Evolutionary conservation across 139 green algal species (phyloP).

Genomic region (Edaphochlamys debaryana): DNA sequence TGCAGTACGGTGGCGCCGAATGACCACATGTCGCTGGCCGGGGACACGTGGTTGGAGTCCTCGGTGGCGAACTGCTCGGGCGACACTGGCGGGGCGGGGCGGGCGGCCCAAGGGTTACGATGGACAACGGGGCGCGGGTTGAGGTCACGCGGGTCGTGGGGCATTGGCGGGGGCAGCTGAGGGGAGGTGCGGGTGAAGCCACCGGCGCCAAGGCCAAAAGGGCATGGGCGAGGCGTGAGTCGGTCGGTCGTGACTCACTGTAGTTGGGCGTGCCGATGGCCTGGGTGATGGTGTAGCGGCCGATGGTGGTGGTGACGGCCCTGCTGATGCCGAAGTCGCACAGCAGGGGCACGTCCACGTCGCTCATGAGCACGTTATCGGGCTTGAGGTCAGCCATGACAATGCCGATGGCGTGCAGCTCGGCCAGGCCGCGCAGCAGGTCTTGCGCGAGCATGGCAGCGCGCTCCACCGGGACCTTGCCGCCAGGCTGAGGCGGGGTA

Average conservation of each 20-base stretch:
- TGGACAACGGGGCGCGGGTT: too few species aligned
- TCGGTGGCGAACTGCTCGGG: constrained; percentile 23
- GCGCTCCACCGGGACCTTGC: neutral
- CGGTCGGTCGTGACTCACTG: neutral
- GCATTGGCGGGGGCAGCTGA: too few species aligned
- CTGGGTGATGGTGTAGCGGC: neutral
- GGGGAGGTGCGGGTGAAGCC: too few species aligned
- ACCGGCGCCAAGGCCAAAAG: too few species aligned
- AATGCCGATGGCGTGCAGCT: neutral
- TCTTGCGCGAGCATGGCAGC: neutral
- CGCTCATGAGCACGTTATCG: constrained; percentile 23
- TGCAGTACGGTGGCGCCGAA: neutral
- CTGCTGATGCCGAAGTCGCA: neutral
- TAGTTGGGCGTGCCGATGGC: neutral
- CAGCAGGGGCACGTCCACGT: neutral
- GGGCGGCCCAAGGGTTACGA: too few species aligned
- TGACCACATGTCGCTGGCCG: constrained; percentile 12
- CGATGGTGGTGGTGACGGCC: neutral
- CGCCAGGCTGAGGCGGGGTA: too few species aligned
- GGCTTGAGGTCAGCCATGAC: constrained; percentile 32
- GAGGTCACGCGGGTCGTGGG: too few species aligned
- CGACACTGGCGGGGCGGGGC: too few species aligned
- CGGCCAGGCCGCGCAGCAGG: constrained; percentile 9
- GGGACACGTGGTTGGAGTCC: too few species aligned
- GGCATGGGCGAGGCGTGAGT: too few species aligned